A percentile compares a stretch with the other conserved stretches of the same genome.
These are phyloP conservation scores for Stentor roeselii DNA, from an alignment of 73 alveolate genomes.

Conservation along the genomic window DNA sequence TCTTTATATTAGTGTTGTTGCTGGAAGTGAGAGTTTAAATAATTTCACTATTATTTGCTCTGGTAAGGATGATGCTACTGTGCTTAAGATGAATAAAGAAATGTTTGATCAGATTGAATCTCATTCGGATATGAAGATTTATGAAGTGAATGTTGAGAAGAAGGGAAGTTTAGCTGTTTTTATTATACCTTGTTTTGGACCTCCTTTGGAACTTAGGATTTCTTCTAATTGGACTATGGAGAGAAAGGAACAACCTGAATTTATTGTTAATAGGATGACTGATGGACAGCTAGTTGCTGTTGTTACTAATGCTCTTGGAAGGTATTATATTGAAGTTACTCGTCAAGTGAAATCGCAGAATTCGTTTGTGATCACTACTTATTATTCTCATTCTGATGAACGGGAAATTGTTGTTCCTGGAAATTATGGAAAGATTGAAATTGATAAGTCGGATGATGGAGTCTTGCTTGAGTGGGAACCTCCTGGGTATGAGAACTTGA, in stretches of 20 bases:
- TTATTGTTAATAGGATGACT: background rate
- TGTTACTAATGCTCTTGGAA: background rate
- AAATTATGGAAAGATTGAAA: background rate
- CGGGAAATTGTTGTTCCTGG: background rate
- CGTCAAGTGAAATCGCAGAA: background rate
- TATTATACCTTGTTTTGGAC: background rate
- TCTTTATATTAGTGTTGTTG: background rate
- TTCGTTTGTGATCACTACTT: background rate
- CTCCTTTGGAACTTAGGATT: background rate
- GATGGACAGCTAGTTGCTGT: conserved; percentile 1
- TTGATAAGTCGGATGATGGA: background rate
- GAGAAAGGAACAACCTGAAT: background rate
- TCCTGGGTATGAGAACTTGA: background rate
- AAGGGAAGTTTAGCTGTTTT: background rate
- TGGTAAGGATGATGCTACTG: background rate
- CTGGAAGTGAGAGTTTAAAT: background rate
- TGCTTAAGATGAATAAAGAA: background rate
- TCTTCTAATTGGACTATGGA: conserved; percentile 18
- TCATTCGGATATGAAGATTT: background rate
- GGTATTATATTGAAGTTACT: conserved; percentile 10
- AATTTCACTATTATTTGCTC: background rate
- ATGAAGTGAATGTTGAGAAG: conserved; percentile 4
- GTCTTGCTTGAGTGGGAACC: background rate
- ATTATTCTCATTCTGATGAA: background rate
- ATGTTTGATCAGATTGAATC: background rate